These are phyloP conservation scores for Pueraria montana DNA, from an alignment of 306 rosid genomes.

Conservation along the genomic window DNA sequence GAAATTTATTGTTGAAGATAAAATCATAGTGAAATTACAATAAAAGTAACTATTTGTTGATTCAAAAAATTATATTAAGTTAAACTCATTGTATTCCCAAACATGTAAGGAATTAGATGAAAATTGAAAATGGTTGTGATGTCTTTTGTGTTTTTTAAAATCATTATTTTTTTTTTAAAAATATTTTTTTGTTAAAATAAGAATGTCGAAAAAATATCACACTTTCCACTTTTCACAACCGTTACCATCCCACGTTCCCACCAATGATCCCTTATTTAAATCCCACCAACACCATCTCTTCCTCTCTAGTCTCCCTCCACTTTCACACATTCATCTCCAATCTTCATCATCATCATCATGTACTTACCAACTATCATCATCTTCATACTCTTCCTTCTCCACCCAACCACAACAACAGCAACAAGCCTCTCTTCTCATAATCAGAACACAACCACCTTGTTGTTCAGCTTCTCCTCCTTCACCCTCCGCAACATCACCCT, in stretches of 20 bases:
- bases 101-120: too few species aligned
- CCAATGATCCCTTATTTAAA: not conserved
- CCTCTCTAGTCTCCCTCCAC: not conserved
- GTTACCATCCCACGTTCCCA: not conserved
- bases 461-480: constrained; percentile 69
- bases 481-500: constrained; percentile 82
- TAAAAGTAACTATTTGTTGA: too few species aligned
- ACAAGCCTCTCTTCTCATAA: constrained; percentile 38
- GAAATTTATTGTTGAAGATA: too few species aligned
- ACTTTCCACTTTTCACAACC: not conserved
- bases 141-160: too few species aligned
- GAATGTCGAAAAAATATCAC: too few species aligned
- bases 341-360: constrained; percentile 45
- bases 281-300: not conserved
- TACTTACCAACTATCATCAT: constrained; percentile 43
- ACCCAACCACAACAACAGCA: too few species aligned
- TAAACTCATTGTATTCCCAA: too few species aligned
- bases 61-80: too few species aligned
- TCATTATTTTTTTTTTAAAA: too few species aligned
- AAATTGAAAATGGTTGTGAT: too few species aligned
- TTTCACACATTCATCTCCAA: not conserved
- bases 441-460: not conserved
- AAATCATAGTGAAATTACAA: too few species aligned
- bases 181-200: too few species aligned
- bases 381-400: not conserved